Base-by-base conservation (phyloP, 208 protist genomes). In the Leishmania arabica region DNA sequence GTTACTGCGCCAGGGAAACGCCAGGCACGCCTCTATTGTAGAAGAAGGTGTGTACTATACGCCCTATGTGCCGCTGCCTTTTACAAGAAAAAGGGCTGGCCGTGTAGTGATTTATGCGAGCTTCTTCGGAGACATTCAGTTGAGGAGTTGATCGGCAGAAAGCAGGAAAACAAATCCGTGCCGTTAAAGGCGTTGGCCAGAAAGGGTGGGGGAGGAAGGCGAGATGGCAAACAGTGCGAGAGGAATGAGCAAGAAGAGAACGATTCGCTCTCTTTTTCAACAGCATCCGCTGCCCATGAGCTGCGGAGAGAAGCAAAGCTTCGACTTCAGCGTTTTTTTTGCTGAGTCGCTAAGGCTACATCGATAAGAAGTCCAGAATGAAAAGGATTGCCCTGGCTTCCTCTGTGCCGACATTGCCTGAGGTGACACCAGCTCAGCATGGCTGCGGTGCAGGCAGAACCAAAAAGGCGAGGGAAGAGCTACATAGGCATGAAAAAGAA, bases 401-500 rank as follows among this genome's bases (percentile, higher is more conserved):
- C 13, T 49, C 21, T 34, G 2, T 19, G 31, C 19, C 21, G 24
- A 34, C 9, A 8, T 51, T 73, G 45, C 9, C 24, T 31, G 9
- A 7, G 24, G 27, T 37, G 27, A 37, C 69, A 51, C 24, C 21
- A 53, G 5, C 31, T 31, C 69, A 17, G 21, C 42, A 15, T 49
- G 27, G 24, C 19, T 53, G 21, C 69, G 6, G 2, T 53, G 9
- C 2, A 74, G 40, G 2, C 34, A 73, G 40, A 75, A 84, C 58
- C 69, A 60, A 68, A 80, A 82, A 31, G 19, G 4, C 45, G 56
- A 34, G 51, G 72, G 56, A 74, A 65, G 54, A 75, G 47, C 65
- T 40, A 11, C 11, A 34, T 21, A 31, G 31, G 47, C 37, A 76
- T 15, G 62, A 45, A 74, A 74, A 65, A 62, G n/a, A 49, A 37